Evolutionary conservation across 306 rosid genomes (phyloP).

Genomic region (Betula pendula): DNA sequence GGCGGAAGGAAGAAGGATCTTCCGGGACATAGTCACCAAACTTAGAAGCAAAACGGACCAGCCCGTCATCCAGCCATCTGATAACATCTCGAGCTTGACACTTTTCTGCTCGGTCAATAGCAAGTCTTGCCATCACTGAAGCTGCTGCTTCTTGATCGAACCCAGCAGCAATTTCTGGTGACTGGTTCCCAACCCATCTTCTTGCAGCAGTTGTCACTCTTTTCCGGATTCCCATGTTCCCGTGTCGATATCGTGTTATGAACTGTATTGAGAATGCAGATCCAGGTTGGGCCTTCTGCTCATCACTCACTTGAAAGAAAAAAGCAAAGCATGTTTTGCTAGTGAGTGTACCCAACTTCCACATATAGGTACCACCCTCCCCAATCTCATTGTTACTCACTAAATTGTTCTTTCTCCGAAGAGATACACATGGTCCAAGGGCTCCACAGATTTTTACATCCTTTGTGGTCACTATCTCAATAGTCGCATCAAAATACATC

Average conservation of each 20-base stretch:
- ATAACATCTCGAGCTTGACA: conserved; percentile 79
- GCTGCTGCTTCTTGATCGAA: conserved; percentile 97
- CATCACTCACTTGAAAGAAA: conserved; percentile 75
- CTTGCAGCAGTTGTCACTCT: conserved; percentile 94
- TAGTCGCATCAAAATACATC: conserved; percentile 78
- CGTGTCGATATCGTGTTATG: conserved; percentile 69
- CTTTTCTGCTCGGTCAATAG: conserved; percentile 74
- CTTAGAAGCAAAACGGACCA: conserved; percentile 68
- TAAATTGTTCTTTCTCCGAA: conserved; percentile 46
- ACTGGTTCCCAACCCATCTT: conserved; percentile 77
- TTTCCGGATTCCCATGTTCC: conserved; percentile 59
- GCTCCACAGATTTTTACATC: conserved; percentile 91
- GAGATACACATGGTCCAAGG: conserved; percentile 88
- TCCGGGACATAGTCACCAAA: conserved; percentile 86
- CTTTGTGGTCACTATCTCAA: conserved; percentile 75
- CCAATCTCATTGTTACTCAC: conserved; percentile 69
- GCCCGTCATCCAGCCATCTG: conserved; percentile 83
- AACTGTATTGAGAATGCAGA: conserved; percentile 83
- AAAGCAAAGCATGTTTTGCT: conserved; percentile 80
- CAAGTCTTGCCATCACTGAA: conserved; percentile 82
- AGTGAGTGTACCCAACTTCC: conserved; percentile 74
- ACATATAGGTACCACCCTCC: conserved; percentile 71
- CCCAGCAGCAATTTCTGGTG: conserved; percentile 78
- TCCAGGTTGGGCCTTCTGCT: conserved; percentile 61
- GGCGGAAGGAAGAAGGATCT: conserved; percentile 78